Base-by-base conservation (phyloP, 169 alveolate genomes). In the Plasmodium billcollinsi region DNA sequence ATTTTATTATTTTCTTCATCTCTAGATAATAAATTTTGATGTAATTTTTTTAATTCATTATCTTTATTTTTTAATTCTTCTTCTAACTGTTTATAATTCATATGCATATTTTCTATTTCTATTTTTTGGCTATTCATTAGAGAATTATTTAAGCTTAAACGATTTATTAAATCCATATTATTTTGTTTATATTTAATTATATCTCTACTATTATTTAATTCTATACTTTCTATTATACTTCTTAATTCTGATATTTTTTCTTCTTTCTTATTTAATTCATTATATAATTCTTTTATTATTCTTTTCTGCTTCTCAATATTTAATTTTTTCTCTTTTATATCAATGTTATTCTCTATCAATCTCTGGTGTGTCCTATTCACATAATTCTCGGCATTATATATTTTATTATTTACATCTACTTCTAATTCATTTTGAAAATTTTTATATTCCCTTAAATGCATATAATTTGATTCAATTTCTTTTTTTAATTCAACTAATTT, bases 71-170 rank as follows among this genome's bases (percentile, higher is more conserved):
- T 67, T 59, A 80, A 49, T 67, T 80, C 90, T 59, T 80, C 90
- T 58, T 80, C 90, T 61, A 80, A 50, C 26, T 80, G 90, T 69
- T 80, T 80, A 80, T 69, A 80, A 66, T 80, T 80, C 73, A 80
- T 80, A 56, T 80, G 90, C 90, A 80, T 80, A 54, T 80, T 80
- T 80, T 80, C 90, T 8, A 80, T 80, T 80, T 80, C 90, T 0
- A 80, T 80, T 80, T 66, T 80, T 49, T 80, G 90, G 29, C 65
- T 80, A 58, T 80, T 80, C 73, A 80, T 80, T 11, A 80, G 18
- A 11, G 90, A 80, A 26, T 67, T 70, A 58, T 80, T 80, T 80
- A 80, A 61, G 15, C 83, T 80, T 54, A 80, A 49, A 18, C 83
- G 20, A 29, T 80, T 80, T 56, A 80, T 69, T 8, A 80, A 54